A percentile compares a stretch with the other conserved stretches of the same genome.
phyloP scores from a whole-genome alignment of 2,329 filamentous ascomycete species.

The Penicillium sumatraense region DNA sequence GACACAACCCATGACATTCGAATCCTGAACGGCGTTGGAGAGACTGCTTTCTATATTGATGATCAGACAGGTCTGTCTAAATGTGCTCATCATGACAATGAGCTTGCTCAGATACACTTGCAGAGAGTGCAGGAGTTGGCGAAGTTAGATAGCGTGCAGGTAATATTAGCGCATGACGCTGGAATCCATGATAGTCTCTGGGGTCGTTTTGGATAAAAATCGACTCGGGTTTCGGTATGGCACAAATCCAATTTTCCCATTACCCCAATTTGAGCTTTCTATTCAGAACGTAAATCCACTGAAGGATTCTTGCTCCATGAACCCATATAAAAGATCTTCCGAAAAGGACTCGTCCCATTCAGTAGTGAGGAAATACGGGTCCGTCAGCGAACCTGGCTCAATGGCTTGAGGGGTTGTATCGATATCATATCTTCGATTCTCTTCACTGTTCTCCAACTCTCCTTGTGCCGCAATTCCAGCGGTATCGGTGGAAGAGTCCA shows the following conservation, averaged over 20 bases:
- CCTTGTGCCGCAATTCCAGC: not conserved
- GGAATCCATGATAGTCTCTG: not conserved
- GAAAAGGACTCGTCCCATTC: slow-evolving; percentile 3
- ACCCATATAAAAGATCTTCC: slow-evolving; percentile 1
- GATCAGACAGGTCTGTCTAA: not conserved
- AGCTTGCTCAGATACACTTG: not conserved
- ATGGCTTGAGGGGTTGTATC: not conserved
- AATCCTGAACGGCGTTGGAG: not conserved
- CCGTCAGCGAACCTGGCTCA: not conserved
- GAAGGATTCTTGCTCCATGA: not conserved
- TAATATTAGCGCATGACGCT: not conserved
- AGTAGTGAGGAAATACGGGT: not conserved
- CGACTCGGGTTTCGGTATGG: not conserved
- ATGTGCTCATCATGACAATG: not conserved
- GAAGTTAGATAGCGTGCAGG: not conserved
- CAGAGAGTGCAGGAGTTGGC: not conserved
- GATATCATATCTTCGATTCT: not conserved
- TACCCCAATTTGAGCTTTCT: not conserved
- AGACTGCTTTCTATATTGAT: not conserved
- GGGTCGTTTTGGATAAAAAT: not conserved
- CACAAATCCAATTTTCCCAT: not conserved
- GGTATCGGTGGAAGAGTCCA: no score
- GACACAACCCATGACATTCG: not conserved
- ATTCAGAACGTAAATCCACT: not conserved
- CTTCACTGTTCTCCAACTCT: not conserved